Conservation (phyloP, 2,329 filamentous ascomycete genomes). For the Arachnomyces sp. region DNA sequence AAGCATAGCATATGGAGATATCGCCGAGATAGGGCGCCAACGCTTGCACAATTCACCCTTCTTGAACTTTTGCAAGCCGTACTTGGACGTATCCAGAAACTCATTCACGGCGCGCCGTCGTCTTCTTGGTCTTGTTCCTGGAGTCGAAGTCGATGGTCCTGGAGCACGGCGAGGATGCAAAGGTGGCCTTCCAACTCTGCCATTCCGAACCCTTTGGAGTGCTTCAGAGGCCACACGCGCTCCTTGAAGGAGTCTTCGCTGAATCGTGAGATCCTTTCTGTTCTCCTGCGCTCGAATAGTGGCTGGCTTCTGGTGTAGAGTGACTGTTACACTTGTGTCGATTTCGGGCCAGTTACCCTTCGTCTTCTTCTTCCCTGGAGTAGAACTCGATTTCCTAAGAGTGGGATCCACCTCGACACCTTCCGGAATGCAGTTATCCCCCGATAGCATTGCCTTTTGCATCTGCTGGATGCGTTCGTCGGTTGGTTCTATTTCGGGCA, state of each 20-base stretch:
- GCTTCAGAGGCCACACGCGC: not conserved
- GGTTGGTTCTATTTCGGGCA: slow-evolving; percentile 37
- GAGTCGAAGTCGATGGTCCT: no score
- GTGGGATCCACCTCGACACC: slow-evolving; percentile 32
- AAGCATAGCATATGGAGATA: slow-evolving; percentile 26
- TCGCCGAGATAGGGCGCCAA: slow-evolving; percentile 17
- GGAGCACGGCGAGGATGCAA: no score
- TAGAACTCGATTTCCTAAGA: slow-evolving; percentile 21
- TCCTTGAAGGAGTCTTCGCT: slow-evolving; percentile 10
- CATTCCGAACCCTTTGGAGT: no score
- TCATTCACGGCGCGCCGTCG: no score
- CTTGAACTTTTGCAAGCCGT: no score
- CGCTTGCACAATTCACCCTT: not conserved
- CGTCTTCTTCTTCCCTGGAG: slow-evolving; percentile 8
- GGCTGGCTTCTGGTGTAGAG: slow-evolving; percentile 30
- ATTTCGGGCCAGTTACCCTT: slow-evolving; percentile 19
- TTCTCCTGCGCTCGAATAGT: slow-evolving; percentile 13
- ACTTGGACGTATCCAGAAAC: no score
- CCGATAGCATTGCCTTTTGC: slow-evolving; percentile 42
- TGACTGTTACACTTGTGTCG: slow-evolving; percentile 26
- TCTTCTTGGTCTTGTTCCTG: no score
- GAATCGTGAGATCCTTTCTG: slow-evolving; percentile 1
- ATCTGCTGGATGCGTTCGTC: slow-evolving; percentile 41
- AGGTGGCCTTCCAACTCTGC: no score
- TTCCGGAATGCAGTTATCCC: slow-evolving; percentile 37